Evolutionary conservation across 2,329 filamentous ascomycete genomes (phyloP).

Genomic region (Botrytis paeoniae): DNA sequence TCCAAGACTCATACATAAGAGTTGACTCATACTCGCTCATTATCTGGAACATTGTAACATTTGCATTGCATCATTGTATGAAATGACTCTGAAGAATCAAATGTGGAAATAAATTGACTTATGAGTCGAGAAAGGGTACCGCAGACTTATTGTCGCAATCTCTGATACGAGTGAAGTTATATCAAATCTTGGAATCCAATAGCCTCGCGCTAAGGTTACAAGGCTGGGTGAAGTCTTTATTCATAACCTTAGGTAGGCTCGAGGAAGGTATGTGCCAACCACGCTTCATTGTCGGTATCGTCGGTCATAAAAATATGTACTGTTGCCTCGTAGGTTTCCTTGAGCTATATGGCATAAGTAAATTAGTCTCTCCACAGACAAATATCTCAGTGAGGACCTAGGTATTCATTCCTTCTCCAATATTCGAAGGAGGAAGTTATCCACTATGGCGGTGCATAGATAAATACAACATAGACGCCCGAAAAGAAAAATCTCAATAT

Average conservation of each 20-base stretch:
- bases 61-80: background rate
- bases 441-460: background rate
- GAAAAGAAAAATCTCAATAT: background rate
- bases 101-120: background rate
- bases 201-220: background rate
- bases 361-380: background rate
- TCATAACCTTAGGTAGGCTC: too few relatives aligned
- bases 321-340: background rate
- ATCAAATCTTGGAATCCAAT: background rate
- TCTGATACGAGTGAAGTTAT: background rate
- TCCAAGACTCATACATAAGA: background rate
- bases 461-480: background rate
- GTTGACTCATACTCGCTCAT: slow-evolving; percentile 15
- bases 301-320: background rate
- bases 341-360: background rate
- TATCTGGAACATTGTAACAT: background rate
- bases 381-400: background rate
- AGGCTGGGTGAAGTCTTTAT: background rate
- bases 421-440: background rate
- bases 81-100: background rate
- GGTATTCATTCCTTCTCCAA: background rate
- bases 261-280: background rate
- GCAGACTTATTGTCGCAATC: background rate
- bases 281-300: background rate
- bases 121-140: background rate